Evolutionary conservation across 805 yeast species (phyloP), one percentile per base, ranked within the genome.

Genomic region (Candida bentonensis): DNA sequence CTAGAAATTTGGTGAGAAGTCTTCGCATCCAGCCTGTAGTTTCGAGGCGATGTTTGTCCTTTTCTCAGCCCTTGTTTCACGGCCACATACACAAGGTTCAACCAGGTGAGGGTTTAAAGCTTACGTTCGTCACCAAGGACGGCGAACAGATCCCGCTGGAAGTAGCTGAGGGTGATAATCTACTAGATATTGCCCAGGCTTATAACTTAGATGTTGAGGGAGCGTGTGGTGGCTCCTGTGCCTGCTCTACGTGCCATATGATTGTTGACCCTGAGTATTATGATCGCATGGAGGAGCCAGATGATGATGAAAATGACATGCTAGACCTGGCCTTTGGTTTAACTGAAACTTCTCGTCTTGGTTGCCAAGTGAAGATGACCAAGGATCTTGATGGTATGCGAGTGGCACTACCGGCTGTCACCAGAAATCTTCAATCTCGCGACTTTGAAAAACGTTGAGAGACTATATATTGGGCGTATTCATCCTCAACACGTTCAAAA

Each of bases 141-240:
- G 97, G 97, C 3, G 69, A 73, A 39, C 96, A 87, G 59, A 68
- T 76, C 51, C 76, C 82, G 1, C 75, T 74, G 53, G 96, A 87
- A 57, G 97, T 82, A 1, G 80, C 89, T 2, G 95, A 82, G 53
- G 97, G 97, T 13, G 98, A 92, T 58, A 78, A 87, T 28, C 58
- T 92, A 22, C 66, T 92, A 59, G 98, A 92, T 60, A 86, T 92
- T 46, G 98, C 97, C 3, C 97, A 92, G 65, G 94, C 92, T 2
- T 65, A 88, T 58, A 82, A 88, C 55, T 63, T 92, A 46, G 98
- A 92, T 52, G 88, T 92, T 92, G 98, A 92, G 61, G 70, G 85
- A 40, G 98, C 98, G 0, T 92, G 98, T 64, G 98, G 98, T 21
- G 98, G 97, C 2, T 86, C 96, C 3, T 92, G 98, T 69, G 98